Conservation (phyloP, 345 rosid species). For the Lepidium sativum region DNA sequence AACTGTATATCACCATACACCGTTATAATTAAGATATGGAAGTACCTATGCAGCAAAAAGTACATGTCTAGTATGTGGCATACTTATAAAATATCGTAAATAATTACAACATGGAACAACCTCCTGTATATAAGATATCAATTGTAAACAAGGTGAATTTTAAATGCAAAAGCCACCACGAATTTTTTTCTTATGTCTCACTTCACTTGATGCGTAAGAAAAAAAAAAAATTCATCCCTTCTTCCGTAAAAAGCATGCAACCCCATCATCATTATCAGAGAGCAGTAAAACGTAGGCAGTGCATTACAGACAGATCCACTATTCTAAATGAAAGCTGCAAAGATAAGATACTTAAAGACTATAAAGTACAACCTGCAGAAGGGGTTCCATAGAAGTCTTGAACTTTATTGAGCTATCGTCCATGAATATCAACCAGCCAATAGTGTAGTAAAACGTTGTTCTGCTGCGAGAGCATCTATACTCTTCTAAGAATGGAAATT, state of each 20-base stretch:
- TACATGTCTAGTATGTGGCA: background rate
- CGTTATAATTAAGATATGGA: background rate
- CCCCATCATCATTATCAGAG: background rate
- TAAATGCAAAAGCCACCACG: background rate
- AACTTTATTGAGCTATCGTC: conserved; percentile 96
- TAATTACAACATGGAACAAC: background rate
- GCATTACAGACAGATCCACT: background rate
- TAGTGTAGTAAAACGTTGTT: conserved; percentile 88
- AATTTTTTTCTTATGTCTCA: background rate
- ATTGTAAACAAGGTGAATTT: background rate
- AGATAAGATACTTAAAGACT: conserved; percentile 2
- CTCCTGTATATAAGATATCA: background rate
- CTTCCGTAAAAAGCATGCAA: conserved; percentile 3
- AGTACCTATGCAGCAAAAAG: background rate
- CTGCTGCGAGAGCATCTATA: conserved; percentile 93
- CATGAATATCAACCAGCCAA: conserved; percentile 96
- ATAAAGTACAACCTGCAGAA: conserved; percentile 46
- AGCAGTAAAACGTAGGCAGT: background rate
- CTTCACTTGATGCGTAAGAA: background rate
- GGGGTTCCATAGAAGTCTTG: conserved; percentile 95
- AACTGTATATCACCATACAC: background rate
- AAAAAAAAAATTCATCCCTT: background rate
- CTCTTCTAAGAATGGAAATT: conserved; percentile 88
- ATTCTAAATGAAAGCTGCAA: background rate
- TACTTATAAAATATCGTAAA: background rate